Base-by-base conservation (phyloP, 2,329 filamentous ascomycete species). In the Boeremia exigua region DNA sequence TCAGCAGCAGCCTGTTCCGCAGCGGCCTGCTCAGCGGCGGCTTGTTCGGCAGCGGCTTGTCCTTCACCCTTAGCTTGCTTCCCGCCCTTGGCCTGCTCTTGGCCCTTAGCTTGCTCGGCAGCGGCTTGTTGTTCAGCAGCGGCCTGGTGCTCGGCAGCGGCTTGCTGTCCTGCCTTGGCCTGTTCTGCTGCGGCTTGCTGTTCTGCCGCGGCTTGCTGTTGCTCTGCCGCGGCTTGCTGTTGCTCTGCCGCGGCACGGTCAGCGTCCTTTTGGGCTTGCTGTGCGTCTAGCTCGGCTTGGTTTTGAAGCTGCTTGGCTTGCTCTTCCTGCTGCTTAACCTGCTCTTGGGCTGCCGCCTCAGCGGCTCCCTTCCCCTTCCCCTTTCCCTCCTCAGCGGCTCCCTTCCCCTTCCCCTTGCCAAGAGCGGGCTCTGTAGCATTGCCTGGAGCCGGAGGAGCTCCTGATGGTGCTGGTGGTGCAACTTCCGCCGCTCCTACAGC, bases 321-420 rank as follows among this genome's bases (percentile, higher is more conserved):
- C 27, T 43, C 48, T 5, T 45, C 12, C n/a, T 53, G 19, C 12
- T 47, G 49, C 44, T 15, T 51, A 39, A n/a, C 40, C 32, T 43
- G 40, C 25, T 43, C 40, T 42, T 42, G 14, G 11, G 38, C 23
- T 40, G 10, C 36, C 17, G 43, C 53, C 19, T 49, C 40, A 4
- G 33, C 53, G 4, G 60, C 58, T 11, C 49, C 55, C 10, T 63
- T 58, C 9, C 53, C 61, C 14, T 61, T 58, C 14, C 51, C 54
- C 19, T 57, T 58, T 25, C 48, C 59, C 6, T 59, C 54, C 6
- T 33, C 55, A 23, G 19, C 19, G 19, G 19, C 19, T 5, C 19
- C 19, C 19, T 23, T 58, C 25, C 48, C 59, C 6, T 59, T 55
- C 6, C 38, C 55, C 27, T 46, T 42, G 8, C 34, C 34, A 12